Percentiles rank a stretch among this genome's conserved stretches.
Conservation (phyloP, 1,139 yeast species). For the Diutina ranongensis region DNA sequence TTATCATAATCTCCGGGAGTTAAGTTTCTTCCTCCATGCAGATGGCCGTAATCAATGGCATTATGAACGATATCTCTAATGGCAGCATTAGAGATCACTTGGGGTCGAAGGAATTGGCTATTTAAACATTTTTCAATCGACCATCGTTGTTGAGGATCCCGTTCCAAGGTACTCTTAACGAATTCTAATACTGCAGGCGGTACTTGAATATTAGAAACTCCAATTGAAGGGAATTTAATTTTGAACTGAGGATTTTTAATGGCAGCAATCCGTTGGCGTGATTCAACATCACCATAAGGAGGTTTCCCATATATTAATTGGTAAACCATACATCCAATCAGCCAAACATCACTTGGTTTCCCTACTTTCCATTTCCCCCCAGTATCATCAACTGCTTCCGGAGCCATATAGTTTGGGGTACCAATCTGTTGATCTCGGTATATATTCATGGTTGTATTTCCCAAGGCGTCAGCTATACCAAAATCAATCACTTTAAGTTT, state of each 20-base stretch:
- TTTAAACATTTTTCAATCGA: conserved; percentile 50
- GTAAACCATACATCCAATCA: conserved; percentile 91
- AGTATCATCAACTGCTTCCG: conserved; percentile 70
- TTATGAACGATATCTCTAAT: conserved; percentile 63
- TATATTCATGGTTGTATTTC: conserved; percentile 83
- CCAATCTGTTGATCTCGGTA: conserved; percentile 90
- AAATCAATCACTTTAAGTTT: conserved; percentile 82
- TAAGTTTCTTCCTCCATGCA: conserved; percentile 23
- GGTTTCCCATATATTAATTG: conserved; percentile 93
- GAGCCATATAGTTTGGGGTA: conserved; percentile 97
- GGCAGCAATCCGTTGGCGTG: conserved; percentile 72
- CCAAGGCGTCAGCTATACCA: conserved; percentile 92
- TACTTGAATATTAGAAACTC: conserved; percentile 51
- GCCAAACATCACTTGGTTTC: conserved; percentile 94
- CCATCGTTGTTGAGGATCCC: conserved; percentile 63
- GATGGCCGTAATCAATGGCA: conserved; percentile 61
- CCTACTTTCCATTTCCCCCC: conserved; percentile 75
- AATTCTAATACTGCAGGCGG: conserved; percentile 63
- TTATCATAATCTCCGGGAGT: conserved; percentile 30
- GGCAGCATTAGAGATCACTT: conserved; percentile 55
- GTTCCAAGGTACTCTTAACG: conserved; percentile 58
- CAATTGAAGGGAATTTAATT: conserved; percentile 54
- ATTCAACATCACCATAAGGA: conserved; percentile 76
- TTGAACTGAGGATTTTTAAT: conserved; percentile 80
- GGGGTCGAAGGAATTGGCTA: conserved; percentile 59